Evolutionary conservation across 495 filamentous ascomycete species (phyloP).

Genomic region (Apodospora peruviana): DNA sequence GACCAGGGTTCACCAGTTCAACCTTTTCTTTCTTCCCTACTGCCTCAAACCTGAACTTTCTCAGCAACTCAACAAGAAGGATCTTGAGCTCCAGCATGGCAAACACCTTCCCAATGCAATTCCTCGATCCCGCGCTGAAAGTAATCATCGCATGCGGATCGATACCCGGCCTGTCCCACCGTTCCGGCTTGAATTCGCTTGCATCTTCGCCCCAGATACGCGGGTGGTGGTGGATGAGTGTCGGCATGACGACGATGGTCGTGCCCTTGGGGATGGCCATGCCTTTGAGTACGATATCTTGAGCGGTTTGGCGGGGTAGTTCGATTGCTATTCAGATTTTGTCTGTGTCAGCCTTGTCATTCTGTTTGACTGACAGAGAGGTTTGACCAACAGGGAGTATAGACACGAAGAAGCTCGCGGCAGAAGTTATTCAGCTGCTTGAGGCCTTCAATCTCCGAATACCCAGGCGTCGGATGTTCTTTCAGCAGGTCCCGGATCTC

Average conservation of each 20-base stretch:
- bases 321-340: constrained; percentile 1
- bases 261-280: constrained; percentile 21
- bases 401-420: constrained; percentile 25
- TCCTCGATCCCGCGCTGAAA: constrained; percentile 21
- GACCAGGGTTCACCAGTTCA: constrained; percentile 13
- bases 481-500: constrained; percentile 12
- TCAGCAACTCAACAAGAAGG: constrained; percentile 20
- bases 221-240: constrained; percentile 9
- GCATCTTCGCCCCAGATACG: constrained; percentile 21
- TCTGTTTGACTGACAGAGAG: constrained; percentile 41
- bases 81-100: constrained; percentile 25
- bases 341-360: background rate
- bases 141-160: constrained; percentile 14
- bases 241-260: constrained; percentile 11
- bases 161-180: constrained; percentile 20
- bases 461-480: background rate
- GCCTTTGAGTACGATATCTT: constrained; percentile 20
- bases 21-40: constrained; percentile 4
- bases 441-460: constrained; percentile 16
- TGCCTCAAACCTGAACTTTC: constrained; percentile 19
- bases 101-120: constrained; percentile 26
- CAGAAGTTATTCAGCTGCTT: constrained; percentile 24
- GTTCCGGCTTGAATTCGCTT: constrained; percentile 17
- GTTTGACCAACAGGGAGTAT: constrained; percentile 4
- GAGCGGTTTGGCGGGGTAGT: constrained; percentile 14